Evolutionary conservation across 495 filamentous ascomycete genomes (phyloP).

Genomic region (Aspergillus sparsus): DNA sequence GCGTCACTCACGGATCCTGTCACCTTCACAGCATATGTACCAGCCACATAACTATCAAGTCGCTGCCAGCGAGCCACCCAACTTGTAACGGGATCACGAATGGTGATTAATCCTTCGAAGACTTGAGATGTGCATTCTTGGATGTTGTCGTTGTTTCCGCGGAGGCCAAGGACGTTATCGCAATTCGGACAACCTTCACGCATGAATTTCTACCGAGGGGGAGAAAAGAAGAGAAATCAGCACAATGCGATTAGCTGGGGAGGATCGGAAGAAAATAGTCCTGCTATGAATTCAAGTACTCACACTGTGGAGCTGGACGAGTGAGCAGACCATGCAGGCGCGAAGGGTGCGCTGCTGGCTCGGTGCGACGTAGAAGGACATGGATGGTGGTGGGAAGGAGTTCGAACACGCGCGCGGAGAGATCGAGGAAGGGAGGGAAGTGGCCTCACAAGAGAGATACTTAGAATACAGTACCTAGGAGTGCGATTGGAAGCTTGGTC

Average conservation of each 20-base stretch:
- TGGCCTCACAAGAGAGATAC: too few species aligned
- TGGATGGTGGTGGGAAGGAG: conserved; percentile 19
- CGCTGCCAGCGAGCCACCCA: conserved; percentile 97
- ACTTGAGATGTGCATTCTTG: conserved; percentile 93
- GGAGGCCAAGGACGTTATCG: conserved; percentile 82
- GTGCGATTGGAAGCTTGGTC: neutral
- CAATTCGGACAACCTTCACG: conserved; percentile 94
- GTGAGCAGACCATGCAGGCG: conserved; percentile 97
- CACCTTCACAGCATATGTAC: conserved; percentile 93
- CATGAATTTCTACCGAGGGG: conserved; percentile 64
- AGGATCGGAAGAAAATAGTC: neutral
- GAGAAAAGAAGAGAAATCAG: conserved; percentile 5
- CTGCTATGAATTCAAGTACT: conserved; percentile 23
- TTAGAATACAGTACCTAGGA: neutral
- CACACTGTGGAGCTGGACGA: conserved; percentile 79
- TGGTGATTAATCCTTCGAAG: conserved; percentile 83
- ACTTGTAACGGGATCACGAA: conserved; percentile 72
- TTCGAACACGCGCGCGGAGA: neutral
- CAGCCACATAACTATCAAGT: conserved; percentile 80
- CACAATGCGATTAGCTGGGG: too few species aligned
- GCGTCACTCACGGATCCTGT: conserved; percentile 61
- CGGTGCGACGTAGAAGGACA: conserved; percentile 61
- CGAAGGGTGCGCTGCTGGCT: conserved; percentile 77
- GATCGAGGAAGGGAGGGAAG: neutral
- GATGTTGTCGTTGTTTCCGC: conserved; percentile 74